Evolutionary conservation across 1,284 basidiomycete species (phyloP).

Genomic region (Cryptococcus depauperatus): DNA sequence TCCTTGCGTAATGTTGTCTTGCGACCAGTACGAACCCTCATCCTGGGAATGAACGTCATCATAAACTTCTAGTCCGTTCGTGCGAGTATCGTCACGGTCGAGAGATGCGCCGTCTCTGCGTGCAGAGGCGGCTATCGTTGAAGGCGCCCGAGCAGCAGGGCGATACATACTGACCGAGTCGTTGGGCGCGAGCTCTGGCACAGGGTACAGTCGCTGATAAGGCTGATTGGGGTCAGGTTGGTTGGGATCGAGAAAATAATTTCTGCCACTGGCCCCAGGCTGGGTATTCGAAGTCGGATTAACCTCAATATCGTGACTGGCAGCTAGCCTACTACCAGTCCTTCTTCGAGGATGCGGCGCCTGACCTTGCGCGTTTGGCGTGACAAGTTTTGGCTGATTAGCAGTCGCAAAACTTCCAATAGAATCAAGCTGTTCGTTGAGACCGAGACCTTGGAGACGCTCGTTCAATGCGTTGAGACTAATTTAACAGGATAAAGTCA

Average conservation of each 20-base stretch:
- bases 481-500: slow-evolving; percentile 1
- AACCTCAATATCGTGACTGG: not conserved
- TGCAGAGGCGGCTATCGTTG: slow-evolving; percentile 4
- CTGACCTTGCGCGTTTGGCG: not conserved
- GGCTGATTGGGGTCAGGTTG: slow-evolving; percentile 2
- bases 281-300: not conserved
- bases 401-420: slow-evolving; percentile 2
- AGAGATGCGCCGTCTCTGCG: slow-evolving; percentile 29
- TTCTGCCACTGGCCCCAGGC: not conserved
- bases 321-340: not conserved
- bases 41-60: slow-evolving; percentile 1
- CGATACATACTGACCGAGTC: slow-evolving; percentile 36
- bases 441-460: slow-evolving; percentile 19
- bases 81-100: slow-evolving; percentile 19
- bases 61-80: slow-evolving; percentile 1
- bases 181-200: slow-evolving; percentile 20
- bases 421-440: slow-evolving; percentile 4
- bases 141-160: slow-evolving; percentile 10
- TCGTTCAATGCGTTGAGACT: slow-evolving; percentile 20
- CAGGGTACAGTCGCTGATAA: slow-evolving; percentile 3
- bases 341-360: not conserved
- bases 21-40: slow-evolving; percentile 11
- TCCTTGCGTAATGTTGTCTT: slow-evolving; percentile 17
- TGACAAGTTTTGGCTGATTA: not conserved
- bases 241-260: slow-evolving; percentile 5